phyloP scores from a whole-genome alignment of 2,329 filamentous ascomycete genomes.

The Ilyonectria destructans region DNA sequence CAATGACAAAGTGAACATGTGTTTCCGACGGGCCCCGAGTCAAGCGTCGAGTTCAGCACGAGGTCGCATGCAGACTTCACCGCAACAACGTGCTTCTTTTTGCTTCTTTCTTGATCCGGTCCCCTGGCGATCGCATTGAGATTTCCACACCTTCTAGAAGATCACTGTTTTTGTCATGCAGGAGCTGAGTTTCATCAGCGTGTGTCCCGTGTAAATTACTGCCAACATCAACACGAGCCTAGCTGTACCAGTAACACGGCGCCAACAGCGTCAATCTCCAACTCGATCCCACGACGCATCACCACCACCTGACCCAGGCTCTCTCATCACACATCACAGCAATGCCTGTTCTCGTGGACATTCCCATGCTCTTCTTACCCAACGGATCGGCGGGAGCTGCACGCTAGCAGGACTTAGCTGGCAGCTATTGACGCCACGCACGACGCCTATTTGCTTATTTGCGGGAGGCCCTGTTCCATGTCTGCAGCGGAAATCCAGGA shows the following conservation, averaged over 20 bases:
- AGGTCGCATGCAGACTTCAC: background rate
- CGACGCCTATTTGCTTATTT: background rate
- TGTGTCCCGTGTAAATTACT: background rate
- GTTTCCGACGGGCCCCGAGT: background rate
- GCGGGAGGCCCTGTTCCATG: background rate
- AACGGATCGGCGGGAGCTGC: slow-evolving; percentile 20
- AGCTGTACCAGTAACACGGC: background rate
- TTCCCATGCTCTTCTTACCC: background rate
- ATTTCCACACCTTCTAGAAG: background rate
- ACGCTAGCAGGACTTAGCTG: slow-evolving; percentile 4
- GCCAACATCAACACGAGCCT: background rate
- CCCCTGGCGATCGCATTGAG: background rate
- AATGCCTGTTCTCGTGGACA: slow-evolving; percentile 1
- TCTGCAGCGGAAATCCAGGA: background rate
- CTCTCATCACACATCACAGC: background rate
- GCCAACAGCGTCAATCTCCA: background rate
- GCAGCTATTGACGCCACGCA: slow-evolving; percentile 8
- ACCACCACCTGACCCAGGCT: background rate
- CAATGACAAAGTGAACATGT: background rate
- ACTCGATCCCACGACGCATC: background rate
- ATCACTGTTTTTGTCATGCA: background rate
- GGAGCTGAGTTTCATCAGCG: background rate
- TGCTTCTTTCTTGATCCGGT: slow-evolving; percentile 1
- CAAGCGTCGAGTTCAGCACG: background rate
- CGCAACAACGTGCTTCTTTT: background rate